Evolutionary conservation across 1,139 yeast genomes (phyloP).

Genomic region (Geotrichum bryndzae): DNA sequence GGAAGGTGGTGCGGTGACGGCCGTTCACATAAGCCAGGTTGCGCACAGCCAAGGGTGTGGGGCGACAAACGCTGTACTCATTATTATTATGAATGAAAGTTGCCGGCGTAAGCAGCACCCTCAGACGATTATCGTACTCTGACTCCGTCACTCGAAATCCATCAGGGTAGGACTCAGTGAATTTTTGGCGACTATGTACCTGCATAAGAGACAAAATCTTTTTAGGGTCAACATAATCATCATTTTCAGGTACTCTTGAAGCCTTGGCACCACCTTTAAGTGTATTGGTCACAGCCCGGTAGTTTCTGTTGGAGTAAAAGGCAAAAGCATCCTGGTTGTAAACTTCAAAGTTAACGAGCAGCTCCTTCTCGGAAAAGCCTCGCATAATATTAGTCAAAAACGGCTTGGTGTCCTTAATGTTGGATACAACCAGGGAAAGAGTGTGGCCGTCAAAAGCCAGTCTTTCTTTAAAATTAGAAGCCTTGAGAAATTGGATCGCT

Average conservation of each 20-base stretch:
- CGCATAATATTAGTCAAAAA: slow-evolving; percentile 26
- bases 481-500: slow-evolving; percentile 10
- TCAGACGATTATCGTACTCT: neutral
- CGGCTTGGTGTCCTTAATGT: slow-evolving; percentile 19
- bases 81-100: neutral
- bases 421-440: slow-evolving; percentile 7
- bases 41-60: slow-evolving; percentile 8
- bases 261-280: slow-evolving; percentile 9
- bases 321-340: slow-evolving; percentile 27
- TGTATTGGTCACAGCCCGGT: slow-evolving; percentile 4
- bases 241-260: neutral
- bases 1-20: neutral
- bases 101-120: neutral
- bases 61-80: slow-evolving; percentile 6
- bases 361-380: slow-evolving; percentile 18
- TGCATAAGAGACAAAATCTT: slow-evolving; percentile 7
- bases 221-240: slow-evolving; percentile 1
- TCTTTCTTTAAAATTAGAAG: slow-evolving; percentile 7
- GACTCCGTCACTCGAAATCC: slow-evolving; percentile 2
- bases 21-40: slow-evolving; percentile 8
- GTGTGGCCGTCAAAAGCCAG: slow-evolving; percentile 7
- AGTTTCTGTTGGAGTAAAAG: slow-evolving; percentile 24
- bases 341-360: slow-evolving; percentile 24
- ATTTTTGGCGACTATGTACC: slow-evolving; percentile 11
- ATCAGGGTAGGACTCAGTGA: slow-evolving; percentile 11